A percentile compares a stretch with the other conserved stretches of the same genome.
Conservation (phyloP, 768 basidiomycete species). For the Leccinum imitatum region DNA sequence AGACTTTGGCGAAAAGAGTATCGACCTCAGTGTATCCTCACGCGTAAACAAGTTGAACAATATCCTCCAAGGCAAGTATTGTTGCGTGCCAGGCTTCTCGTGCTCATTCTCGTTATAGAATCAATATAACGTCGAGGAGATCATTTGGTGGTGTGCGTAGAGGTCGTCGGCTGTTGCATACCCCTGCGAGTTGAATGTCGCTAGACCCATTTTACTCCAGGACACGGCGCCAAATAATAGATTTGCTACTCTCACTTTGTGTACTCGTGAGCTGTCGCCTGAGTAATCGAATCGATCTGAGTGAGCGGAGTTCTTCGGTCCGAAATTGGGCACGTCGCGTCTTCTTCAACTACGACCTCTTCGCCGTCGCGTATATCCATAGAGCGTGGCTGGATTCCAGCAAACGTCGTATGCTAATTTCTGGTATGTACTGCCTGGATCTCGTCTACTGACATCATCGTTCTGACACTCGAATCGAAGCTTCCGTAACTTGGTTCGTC, state of each 20-base stretch:
- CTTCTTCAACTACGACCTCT: neutral
- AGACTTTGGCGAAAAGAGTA: conserved; percentile 97
- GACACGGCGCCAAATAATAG: neutral
- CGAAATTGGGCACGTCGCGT: neutral
- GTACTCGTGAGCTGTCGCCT: neutral
- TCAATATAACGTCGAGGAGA: conserved; percentile 21
- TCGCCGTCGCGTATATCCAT: neutral
- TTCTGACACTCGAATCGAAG: neutral
- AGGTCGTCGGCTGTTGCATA: conserved; percentile 2
- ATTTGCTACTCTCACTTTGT: neutral
- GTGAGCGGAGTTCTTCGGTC: neutral
- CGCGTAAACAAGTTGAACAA: conserved; percentile 95
- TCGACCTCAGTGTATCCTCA: conserved; percentile 92
- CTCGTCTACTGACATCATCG: neutral
- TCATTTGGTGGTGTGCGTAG: neutral
- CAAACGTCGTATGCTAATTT: conserved; percentile 7
- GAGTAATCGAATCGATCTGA: neutral
- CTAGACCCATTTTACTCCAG: conserved; percentile 1
- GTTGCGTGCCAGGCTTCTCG: neutral
- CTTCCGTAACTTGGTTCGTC: conserved; percentile 28
- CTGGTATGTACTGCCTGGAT: conserved; percentile 16
- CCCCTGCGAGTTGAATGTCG: conserved; percentile 8
- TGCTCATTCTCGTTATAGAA: conserved; percentile 22
- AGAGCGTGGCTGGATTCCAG: neutral
- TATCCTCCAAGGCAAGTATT: conserved; percentile 71